Percentiles rank a stretch among this genome's conserved stretches.
These are phyloP conservation scores for Trametes cubensis DNA, from an alignment of 768 basidiomycete species.

Conservation along the genomic window DNA sequence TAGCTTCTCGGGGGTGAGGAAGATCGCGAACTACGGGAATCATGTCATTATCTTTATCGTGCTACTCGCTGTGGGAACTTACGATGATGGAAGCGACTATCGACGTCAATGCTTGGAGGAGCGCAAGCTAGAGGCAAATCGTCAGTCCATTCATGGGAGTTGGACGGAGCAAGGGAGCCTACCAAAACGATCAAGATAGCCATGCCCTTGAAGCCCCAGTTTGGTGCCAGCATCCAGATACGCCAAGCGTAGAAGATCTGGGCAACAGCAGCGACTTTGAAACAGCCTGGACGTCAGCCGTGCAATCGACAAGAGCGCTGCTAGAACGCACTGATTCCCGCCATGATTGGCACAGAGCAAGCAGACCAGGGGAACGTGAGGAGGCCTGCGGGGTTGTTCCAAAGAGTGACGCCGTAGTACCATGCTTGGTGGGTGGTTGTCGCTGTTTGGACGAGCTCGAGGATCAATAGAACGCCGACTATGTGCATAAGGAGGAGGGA, in stretches of 20 bases:
- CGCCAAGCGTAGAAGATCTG: constrained; percentile 33
- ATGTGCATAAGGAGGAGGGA: neutral
- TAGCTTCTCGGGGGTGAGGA: neutral
- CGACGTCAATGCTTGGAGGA: constrained; percentile 20
- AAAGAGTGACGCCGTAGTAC: constrained; percentile 25
- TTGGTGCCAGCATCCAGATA: constrained; percentile 11
- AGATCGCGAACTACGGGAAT: neutral
- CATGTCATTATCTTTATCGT: too few relatives aligned
- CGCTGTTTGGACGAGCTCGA: constrained; percentile 29
- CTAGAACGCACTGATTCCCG: constrained; percentile 22
- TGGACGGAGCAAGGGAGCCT: neutral
- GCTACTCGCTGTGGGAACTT: neutral
- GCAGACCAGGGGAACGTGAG: constrained; percentile 22
- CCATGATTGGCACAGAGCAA: constrained; percentile 22
- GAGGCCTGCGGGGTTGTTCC: constrained; percentile 29
- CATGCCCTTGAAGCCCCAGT: constrained; percentile 8
- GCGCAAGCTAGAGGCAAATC: constrained; percentile 14
- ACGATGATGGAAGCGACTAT: constrained; percentile 20
- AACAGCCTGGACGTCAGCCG: neutral
- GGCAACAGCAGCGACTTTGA: constrained; percentile 23
- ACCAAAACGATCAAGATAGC: constrained; percentile 5
- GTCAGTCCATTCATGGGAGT: neutral
- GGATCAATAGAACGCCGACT: constrained; percentile 10
- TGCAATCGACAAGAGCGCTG: neutral
- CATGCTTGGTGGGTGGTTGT: constrained; percentile 30